A percentile compares a stretch with the other conserved stretches of the same genome.
Conservation (phyloP, 306 rosid species). For the peach (Prunus persica) region Prunus_persica_NCBIv2 NC_034014.1:28220001-28220500, state of each 20-base stretch:
- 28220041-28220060: neutral
- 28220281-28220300: slow-evolving; percentile 84
- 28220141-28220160: neutral
- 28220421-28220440: slow-evolving; percentile 75
- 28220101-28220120: neutral
- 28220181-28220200: slow-evolving; percentile 41
- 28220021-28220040: neutral
- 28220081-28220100: neutral
- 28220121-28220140: neutral
- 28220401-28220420: slow-evolving; percentile 75
- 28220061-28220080: neutral
- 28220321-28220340: slow-evolving; percentile 42
- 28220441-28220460: slow-evolving; percentile 96
- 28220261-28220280: slow-evolving; percentile 70
- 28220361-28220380: slow-evolving; percentile 51
- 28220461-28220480: slow-evolving; percentile 93
- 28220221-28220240: slow-evolving; percentile 89
- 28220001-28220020: slow-evolving; percentile 55
- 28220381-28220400: slow-evolving; percentile 80
- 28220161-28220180: neutral
- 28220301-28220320: slow-evolving; percentile 69
- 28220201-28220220: slow-evolving; percentile 79
- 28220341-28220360: slow-evolving; percentile 36
- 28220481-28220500: slow-evolving; percentile 89
- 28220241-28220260: slow-evolving; percentile 62